Base-by-base conservation (phyloP, 306 rosid species). In the Hippophae gyantsensis region DNA sequence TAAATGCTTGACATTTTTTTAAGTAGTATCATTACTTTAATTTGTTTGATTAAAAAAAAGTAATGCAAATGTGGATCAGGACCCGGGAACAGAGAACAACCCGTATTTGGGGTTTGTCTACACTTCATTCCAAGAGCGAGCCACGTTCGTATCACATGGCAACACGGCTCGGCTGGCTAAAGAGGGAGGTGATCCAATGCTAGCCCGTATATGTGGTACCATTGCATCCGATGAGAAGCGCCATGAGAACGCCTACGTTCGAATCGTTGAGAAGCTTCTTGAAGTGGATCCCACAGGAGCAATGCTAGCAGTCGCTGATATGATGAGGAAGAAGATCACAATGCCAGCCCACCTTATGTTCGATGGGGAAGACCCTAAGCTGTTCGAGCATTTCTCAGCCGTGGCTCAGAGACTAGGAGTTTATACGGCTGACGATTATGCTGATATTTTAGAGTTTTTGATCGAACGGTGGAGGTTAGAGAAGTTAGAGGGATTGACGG, bases 41-140 rank as follows among this genome's bases (percentile, higher is more conserved):
- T 32, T 32, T 32, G 3, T 32, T 2, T 32, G 5, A 32, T 32
- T 32, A 2, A 32, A 32, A 32, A 32, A 32, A 0, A 2, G 0
- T 32, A 32, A 32, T 32, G 38, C 38, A 32, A 32, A 32, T 32
- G 38, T 32, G 38, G 38, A 32, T 32, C 68, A 86, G 95, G 83
- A 82, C 52, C 92, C 86, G 0, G 79, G 87, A 23, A 74, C 80
- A 0, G 87, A 77, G 42, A 84, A 82, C 79, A 82, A 84, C 63
- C 95, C 95, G 3, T 87, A 87, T 61, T 48, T 84, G 65, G 95
- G 87, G 6, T 87, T 73, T 27, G 95, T 87, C n/a, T 66, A 56
- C 57, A 57, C 71, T 8, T 66, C 71, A 9, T 66, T 66, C 47
- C 71, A 66, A 49, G 71, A 66, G 48, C 48, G 71, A 7, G 71